phyloP scores from a whole-genome alignment of 495 filamentous ascomycete genomes.

The Chaetomidium leptoderma region DNA sequence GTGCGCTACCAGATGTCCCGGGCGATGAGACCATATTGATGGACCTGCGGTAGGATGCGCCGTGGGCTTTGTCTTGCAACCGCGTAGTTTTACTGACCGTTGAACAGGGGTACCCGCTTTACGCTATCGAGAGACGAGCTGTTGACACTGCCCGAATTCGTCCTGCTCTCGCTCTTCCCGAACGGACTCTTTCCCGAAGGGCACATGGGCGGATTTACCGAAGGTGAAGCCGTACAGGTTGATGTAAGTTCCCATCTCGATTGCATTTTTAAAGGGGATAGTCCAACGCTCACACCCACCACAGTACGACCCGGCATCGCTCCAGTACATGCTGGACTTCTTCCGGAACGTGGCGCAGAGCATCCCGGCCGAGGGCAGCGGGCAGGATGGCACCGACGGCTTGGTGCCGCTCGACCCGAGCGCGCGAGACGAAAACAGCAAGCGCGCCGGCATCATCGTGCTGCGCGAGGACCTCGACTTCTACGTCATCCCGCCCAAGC shows the following conservation, averaged over 20 bases:
- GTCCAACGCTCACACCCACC: constrained; percentile 50
- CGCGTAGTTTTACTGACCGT: constrained; percentile 23
- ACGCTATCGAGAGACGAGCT: constrained; percentile 91
- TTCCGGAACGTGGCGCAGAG: constrained; percentile 93
- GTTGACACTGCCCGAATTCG: constrained; percentile 92
- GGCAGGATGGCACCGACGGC: constrained; percentile 57
- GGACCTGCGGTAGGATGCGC: constrained; percentile 70
- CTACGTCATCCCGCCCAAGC: constrained; percentile 86
- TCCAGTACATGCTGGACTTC: constrained; percentile 99
- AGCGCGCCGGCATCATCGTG: constrained; percentile 95
- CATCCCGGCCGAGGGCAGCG: constrained; percentile 65
- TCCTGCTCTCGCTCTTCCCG: constrained; percentile 95
- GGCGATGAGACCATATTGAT: constrained; percentile 94
- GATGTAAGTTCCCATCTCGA: constrained; percentile 64
- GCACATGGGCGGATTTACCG: constrained; percentile 84
- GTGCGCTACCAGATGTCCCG: constrained; percentile 58
- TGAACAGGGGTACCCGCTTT: constrained; percentile 79
- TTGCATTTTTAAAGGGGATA: not conserved
- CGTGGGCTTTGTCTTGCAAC: not conserved
- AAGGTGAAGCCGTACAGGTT: constrained; percentile 91
- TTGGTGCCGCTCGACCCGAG: constrained; percentile 56
- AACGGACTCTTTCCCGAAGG: constrained; percentile 97
- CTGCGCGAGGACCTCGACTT: constrained; percentile 96
- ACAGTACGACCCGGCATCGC: constrained; percentile 91
- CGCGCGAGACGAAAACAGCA: constrained; percentile 48